Evolutionary conservation across 1,284 basidiomycete species (phyloP).

Genomic region (Cutaneotrichosporon sp.): DNA sequence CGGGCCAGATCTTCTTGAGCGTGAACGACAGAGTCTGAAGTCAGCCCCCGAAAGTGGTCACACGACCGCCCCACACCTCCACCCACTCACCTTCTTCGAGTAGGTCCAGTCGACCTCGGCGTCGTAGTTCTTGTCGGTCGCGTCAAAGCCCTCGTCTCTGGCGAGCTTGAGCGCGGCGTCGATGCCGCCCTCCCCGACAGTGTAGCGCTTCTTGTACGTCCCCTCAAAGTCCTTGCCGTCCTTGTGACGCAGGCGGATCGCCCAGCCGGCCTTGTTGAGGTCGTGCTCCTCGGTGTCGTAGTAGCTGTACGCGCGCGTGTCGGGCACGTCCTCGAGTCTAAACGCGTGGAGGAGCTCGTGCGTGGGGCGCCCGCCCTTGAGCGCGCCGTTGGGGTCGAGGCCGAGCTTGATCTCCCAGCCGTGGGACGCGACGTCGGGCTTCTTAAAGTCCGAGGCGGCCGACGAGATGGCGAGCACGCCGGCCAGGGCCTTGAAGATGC

Average conservation of each 20-base stretch:
- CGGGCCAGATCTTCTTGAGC: not conserved
- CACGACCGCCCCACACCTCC: not conserved
- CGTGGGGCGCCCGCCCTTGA: slow-evolving; percentile 3
- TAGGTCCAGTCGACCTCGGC: slow-evolving; percentile 18
- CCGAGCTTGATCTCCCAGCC: slow-evolving; percentile 17
- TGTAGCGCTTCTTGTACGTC: slow-evolving; percentile 16
- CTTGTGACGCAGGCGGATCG: slow-evolving; percentile 13
- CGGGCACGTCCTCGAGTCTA: not conserved
- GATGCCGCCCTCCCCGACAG: not conserved
- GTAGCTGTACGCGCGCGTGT: slow-evolving; percentile 8
- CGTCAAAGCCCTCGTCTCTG: slow-evolving; percentile 14
- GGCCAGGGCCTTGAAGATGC: slow-evolving; percentile 11
- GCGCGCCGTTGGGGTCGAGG: slow-evolving; percentile 2
- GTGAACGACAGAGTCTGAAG: slow-evolving; percentile 5
- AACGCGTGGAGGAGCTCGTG: slow-evolving; percentile 1
- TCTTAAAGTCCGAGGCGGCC: not conserved
- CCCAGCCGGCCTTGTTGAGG: slow-evolving; percentile 8
- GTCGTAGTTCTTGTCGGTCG: slow-evolving; percentile 6
- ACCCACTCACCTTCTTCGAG: slow-evolving; percentile 11
- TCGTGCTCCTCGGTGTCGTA: slow-evolving; percentile 12
- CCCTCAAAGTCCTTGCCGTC: slow-evolving; percentile 11
- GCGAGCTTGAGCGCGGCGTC: slow-evolving; percentile 10
- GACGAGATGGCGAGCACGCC: slow-evolving; percentile 1
- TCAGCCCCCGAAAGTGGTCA: not conserved
- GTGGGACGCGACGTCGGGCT: not conserved